Evolutionary conservation across 345 rosid genomes (phyloP).

Genomic region (Rubroshorea leprosula): DNA sequence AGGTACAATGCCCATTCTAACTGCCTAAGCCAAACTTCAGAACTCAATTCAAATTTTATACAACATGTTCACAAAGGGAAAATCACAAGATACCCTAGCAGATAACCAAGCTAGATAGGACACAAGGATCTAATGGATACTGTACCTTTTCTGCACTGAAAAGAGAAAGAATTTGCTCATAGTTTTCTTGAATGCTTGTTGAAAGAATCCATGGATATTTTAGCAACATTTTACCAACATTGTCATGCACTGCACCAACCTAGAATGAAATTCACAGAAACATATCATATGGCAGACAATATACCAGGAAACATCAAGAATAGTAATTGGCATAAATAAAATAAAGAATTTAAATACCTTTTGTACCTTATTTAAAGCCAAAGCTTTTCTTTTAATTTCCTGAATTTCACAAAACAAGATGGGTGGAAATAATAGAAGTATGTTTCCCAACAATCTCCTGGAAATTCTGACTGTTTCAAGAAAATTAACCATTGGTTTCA

Average conservation of each 20-base stretch:
- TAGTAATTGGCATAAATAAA: not conserved
- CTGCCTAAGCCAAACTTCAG: no score
- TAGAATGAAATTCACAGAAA: constrained; percentile 21
- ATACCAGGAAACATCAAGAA: constrained; percentile 5
- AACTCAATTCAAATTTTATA: no score
- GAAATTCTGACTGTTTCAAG: constrained; percentile 54
- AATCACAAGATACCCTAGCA: not conserved
- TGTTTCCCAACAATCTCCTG: constrained; percentile 26
- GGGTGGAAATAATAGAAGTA: constrained; percentile 73
- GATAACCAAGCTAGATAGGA: not conserved
- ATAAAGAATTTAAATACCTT: not conserved
- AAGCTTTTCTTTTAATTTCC: constrained; percentile 35
- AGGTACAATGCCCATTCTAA: no score
- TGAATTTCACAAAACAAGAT: constrained; percentile 36
- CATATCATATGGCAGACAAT: constrained; percentile 10
- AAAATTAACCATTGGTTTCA: constrained; percentile 50
- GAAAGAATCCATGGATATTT: constrained; percentile 91
- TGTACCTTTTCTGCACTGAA: constrained; percentile 63
- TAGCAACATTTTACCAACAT: constrained; percentile 51
- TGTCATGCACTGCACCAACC: constrained; percentile 41
- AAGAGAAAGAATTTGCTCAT: constrained; percentile 37
- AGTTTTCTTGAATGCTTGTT: constrained; percentile 54
- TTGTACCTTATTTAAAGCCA: constrained; percentile 53
- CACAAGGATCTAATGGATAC: not conserved
- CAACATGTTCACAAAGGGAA: not conserved